Base-by-base conservation (phyloP, 2,329 filamentous ascomycete species). In the Trichoderma harzianum region DNA sequence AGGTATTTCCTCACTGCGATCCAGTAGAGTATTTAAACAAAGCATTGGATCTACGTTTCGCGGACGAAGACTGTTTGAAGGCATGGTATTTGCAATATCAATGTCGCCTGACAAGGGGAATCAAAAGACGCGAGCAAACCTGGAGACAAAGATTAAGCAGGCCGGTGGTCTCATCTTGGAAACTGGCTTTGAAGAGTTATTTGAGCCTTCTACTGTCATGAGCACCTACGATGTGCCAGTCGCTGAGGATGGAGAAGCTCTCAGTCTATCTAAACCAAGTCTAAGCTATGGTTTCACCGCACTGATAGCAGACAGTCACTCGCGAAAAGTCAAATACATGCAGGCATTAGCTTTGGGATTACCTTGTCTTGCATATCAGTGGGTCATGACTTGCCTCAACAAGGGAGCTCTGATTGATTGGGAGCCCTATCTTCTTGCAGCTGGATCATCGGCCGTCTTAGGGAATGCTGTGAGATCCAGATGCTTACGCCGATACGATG, bases 341-440 rank as follows among this genome's bases (percentile, higher is more conserved):
- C 95, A 98, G 82, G 96, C 96, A 0, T 87, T 99, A 2, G 95
- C 96, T 0, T 87, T 99, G 0, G 94, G 93, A 1, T 82, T 99
- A 0, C 96, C 96, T 0, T 97, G 95, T 77, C 85, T 99, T 2
- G 92, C 93, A 7, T 88, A 90, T 7, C 90, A 91, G 69, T 99
- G 96, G 95, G 84, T 97, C 62, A 86, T 88, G 30, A 88, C 92
- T 64, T 97, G 93, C 73, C 80, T 95, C 3, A 80, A 85, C 1
- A 88, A 88, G 36, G 84, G 85, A 7, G 78, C 82, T 8, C 81
- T 95, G 0, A 82, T 97, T 0, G 88, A 92, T 66, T 98, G 95
- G 92, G 84, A 87, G 8, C 88, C 90, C 1, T 98, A 97, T 77
- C 87, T 98, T 1, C 88, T 99, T 1, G 93, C 94, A 34, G 93